phyloP scores from a whole-genome alignment of 306 rosid genomes.

The Rubus idaeus region DNA sequence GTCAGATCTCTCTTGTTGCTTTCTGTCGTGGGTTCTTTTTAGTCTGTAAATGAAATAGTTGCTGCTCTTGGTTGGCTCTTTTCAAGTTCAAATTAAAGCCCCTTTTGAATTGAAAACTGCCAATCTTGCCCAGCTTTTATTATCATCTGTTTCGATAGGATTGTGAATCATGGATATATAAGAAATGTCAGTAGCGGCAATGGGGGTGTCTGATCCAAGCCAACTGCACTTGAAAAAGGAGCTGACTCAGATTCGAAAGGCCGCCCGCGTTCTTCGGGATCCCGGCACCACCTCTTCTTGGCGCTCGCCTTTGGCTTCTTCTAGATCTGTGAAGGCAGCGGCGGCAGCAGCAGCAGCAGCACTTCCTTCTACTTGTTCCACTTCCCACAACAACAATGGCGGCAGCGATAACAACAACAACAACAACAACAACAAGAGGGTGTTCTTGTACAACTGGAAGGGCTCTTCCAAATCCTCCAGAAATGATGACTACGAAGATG shows the following conservation, averaged over 20 bases:
- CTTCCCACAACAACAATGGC: slow-evolving; percentile 1
- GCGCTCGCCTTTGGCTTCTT: slow-evolving; percentile 73
- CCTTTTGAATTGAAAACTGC: background rate
- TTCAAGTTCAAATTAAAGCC: background rate
- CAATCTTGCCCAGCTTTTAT: no score
- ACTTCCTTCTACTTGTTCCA: slow-evolving; percentile 30
- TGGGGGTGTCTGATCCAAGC: slow-evolving; percentile 67
- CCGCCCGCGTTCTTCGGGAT: slow-evolving; percentile 85
- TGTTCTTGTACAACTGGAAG: slow-evolving; percentile 86
- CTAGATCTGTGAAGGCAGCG: slow-evolving; percentile 55
- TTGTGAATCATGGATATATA: background rate
- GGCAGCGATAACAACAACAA: slow-evolving; percentile 29
- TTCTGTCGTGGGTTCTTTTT: background rate
- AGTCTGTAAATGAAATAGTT: background rate
- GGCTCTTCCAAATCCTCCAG: slow-evolving; percentile 51
- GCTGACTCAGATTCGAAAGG: slow-evolving; percentile 92
- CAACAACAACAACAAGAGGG: slow-evolving; percentile 43
- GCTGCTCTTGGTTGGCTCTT: background rate
- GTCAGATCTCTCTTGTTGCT: slow-evolving; percentile 3
- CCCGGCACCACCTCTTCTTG: slow-evolving; percentile 93
- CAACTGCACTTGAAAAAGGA: slow-evolving; percentile 82
- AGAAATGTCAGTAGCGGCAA: slow-evolving; percentile 50
- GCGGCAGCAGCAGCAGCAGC: slow-evolving; percentile 21
- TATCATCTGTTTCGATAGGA: no score
- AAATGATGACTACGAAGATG: slow-evolving; percentile 27